Evolutionary conservation across 306 rosid species (phyloP).

Genomic region (Acacia melanoxylon): DNA sequence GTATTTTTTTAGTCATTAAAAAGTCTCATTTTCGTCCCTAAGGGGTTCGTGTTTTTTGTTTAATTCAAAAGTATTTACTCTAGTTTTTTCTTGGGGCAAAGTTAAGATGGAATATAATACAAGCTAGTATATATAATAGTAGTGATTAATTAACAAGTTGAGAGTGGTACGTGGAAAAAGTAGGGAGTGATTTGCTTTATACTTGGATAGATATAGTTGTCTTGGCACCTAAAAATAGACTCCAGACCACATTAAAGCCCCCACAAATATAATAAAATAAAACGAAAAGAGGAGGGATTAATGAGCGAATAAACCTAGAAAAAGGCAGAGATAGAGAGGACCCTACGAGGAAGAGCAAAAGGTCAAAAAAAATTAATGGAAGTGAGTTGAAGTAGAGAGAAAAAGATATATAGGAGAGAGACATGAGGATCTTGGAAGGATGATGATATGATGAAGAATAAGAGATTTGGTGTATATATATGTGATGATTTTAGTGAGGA

Average conservation of each 20-base stretch:
- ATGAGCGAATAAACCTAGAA: conserved; percentile 12
- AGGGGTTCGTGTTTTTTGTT: too few relatives aligned
- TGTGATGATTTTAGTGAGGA: too few relatives aligned
- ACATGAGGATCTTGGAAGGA: conserved; percentile 26
- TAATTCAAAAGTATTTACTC: too few relatives aligned
- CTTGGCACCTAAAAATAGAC: not conserved
- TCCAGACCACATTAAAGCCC: not conserved
- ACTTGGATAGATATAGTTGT: not conserved
- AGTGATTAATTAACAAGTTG: not conserved
- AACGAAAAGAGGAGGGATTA: not conserved
- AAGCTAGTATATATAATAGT: not conserved
- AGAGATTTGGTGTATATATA: not conserved
- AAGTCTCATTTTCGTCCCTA: too few relatives aligned
- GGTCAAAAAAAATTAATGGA: conserved; percentile 33
- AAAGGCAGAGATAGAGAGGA: not conserved
- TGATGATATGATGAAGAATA: not conserved
- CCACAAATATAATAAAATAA: not conserved
- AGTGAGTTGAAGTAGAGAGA: conserved; percentile 6
- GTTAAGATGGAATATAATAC: too few relatives aligned
- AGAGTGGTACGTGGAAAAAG: not conserved
- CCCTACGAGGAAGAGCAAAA: conserved; percentile 20
- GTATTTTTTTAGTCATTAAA: too few relatives aligned
- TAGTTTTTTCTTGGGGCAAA: too few relatives aligned
- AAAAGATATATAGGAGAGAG: conserved; percentile 27
- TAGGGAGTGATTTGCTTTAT: not conserved